Evolutionary conservation across 2,329 filamentous ascomycete genomes (phyloP).

Genomic region (Lasiodiplodia sp.): DNA sequence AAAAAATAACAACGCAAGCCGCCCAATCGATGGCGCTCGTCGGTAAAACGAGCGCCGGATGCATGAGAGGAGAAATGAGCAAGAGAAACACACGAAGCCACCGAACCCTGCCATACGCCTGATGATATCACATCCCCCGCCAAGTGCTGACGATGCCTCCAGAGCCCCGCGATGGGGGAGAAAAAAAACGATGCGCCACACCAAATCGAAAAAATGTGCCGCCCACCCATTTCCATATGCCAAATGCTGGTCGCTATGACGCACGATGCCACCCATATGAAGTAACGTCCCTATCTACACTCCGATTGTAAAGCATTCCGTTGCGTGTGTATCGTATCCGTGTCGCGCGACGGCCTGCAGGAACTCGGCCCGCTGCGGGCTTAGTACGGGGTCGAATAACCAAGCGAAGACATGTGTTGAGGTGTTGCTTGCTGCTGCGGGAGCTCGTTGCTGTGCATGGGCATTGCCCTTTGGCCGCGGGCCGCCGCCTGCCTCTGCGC

Average conservation of each 20-base stretch:
- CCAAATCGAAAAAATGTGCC: conserved; percentile 24
- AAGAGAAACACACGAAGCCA: neutral
- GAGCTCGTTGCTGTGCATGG: neutral
- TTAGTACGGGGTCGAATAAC: conserved; percentile 2
- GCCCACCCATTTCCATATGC: conserved; percentile 25
- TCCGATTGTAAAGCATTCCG: conserved; percentile 7
- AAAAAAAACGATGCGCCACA: conserved; percentile 17
- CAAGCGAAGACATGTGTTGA: conserved; percentile 1
- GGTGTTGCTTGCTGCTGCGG: neutral
- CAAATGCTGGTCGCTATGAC: conserved; percentile 28
- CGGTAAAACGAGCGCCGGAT: conserved; percentile 14
- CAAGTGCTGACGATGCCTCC: conserved; percentile 23
- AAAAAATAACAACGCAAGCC: conserved; percentile 8
- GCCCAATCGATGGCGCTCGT: conserved; percentile 12
- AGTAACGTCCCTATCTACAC: conserved; percentile 11
- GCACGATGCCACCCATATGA: conserved; percentile 15
- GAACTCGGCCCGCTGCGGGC: conserved; percentile 1
- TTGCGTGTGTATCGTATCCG: conserved; percentile 11
- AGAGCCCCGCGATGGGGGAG: neutral
- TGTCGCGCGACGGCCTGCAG: conserved; percentile 10
- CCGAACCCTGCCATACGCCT: conserved; percentile 23
- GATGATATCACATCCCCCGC: conserved; percentile 28
- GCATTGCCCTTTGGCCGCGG: conserved; percentile 9
- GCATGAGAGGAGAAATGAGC: neutral
- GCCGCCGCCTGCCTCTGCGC: neutral